Evolutionary conservation across 2,329 filamentous ascomycete species (phyloP).

Genomic region (Colletotrichum orchidophilum): DNA sequence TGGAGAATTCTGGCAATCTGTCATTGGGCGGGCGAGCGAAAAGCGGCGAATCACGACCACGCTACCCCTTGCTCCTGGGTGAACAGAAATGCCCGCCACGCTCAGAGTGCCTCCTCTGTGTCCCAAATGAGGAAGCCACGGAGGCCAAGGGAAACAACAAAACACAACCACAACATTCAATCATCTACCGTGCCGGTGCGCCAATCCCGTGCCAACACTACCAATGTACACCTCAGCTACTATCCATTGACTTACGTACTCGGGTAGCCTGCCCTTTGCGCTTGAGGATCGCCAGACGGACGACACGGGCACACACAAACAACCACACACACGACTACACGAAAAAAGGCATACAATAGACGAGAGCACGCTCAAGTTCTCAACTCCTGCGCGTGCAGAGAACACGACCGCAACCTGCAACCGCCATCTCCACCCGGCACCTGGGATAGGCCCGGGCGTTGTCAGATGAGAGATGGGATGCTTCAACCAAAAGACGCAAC

Average conservation of each 20-base stretch:
- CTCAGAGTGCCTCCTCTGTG: not conserved
- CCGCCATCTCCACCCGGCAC: constrained; percentile 1
- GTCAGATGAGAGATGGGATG: constrained; percentile 22
- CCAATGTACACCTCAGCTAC: too few species aligned
- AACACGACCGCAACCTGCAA: not conserved
- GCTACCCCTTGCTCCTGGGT: constrained; percentile 28
- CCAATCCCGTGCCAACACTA: constrained; percentile 6
- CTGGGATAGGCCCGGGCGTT: constrained; percentile 13
- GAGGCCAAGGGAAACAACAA: constrained; percentile 14
- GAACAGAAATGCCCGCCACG: constrained; percentile 23
- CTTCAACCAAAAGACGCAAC: constrained; percentile 11
- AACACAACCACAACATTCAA: constrained; percentile 22
- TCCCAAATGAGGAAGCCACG: constrained; percentile 13
- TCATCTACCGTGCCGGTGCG: not conserved
- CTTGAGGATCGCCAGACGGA: not conserved
- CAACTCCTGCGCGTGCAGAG: not conserved
- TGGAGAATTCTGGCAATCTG: constrained; percentile 31
- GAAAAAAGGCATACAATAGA: not conserved
- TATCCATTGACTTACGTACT: too few species aligned
- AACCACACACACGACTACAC: constrained; percentile 1
- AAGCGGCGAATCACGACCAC: constrained; percentile 25
- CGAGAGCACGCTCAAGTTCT: constrained; percentile 6
- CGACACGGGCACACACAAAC: not conserved
- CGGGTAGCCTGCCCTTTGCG: too few species aligned
- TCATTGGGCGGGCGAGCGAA: constrained; percentile 14